Evolutionary conservation across 2,329 filamentous ascomycete genomes (phyloP).

Genomic region (Aspergillus udagawae): DNA sequence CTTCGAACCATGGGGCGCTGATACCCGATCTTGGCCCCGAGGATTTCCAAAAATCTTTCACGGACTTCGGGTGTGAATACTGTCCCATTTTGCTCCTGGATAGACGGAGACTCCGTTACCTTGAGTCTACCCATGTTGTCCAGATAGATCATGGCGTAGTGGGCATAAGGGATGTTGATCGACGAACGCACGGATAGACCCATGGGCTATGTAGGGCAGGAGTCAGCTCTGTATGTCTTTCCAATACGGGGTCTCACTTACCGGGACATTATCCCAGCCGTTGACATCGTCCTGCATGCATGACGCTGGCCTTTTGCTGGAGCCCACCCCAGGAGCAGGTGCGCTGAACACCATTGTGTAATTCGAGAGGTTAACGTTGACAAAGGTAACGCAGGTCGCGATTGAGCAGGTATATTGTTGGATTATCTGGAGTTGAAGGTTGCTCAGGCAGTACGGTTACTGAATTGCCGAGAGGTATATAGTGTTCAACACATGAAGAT

Average conservation of each 20-base stretch:
- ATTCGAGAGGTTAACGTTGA: background rate
- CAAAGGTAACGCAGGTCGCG: background rate
- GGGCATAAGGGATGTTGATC: conserved; percentile 26
- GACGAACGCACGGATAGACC: conserved; percentile 20
- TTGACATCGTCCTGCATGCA: conserved; percentile 23
- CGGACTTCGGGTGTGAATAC: conserved; percentile 33
- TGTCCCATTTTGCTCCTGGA: conserved; percentile 26
- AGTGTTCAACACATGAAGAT: background rate
- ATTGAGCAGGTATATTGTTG: background rate
- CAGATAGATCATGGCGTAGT: conserved; percentile 36
- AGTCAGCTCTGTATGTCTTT: background rate
- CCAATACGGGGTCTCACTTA: conserved; percentile 13
- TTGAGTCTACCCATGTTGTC: conserved; percentile 31
- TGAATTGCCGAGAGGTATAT: background rate
- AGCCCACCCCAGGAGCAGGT: conserved; percentile 19
- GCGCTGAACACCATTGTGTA: conserved; percentile 28
- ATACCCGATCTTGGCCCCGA: conserved; percentile 28
- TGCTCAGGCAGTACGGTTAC: background rate
- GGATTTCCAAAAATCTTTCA: conserved; percentile 33
- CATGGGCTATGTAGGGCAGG: conserved; percentile 22
- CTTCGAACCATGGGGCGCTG: conserved; percentile 24
- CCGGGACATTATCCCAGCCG: conserved; percentile 29
- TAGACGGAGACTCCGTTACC: conserved; percentile 31
- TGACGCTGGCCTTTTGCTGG: conserved; percentile 30
- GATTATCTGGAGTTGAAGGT: background rate